A percentile compares a stretch with the other conserved stretches of the same genome.
Evolutionary conservation across 805 yeast genomes (phyloP).

Genomic region (Wickerhamomyces silvicola): DNA sequence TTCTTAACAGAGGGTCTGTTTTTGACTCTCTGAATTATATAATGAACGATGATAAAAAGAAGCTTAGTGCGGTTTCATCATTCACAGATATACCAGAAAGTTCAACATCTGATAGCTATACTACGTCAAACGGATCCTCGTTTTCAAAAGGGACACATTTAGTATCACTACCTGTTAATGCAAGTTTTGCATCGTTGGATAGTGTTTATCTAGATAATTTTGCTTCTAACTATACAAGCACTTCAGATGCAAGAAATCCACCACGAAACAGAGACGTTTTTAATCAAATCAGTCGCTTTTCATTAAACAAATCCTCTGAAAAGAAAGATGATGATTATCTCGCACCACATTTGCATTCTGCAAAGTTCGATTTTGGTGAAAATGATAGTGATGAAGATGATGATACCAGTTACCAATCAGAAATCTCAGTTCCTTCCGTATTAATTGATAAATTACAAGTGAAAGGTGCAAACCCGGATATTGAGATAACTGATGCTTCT

Average conservation of each 20-base stretch:
- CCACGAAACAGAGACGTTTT: constrained; percentile 3
- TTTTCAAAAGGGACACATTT: constrained; percentile 44
- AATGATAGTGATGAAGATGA: constrained; percentile 29
- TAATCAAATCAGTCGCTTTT: constrained; percentile 14
- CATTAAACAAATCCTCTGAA: constrained; percentile 11
- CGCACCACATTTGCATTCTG: constrained; percentile 13
- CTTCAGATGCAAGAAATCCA: constrained; percentile 13
- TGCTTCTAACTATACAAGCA: constrained; percentile 17
- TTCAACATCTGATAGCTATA: constrained; percentile 2
- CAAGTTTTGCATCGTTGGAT: constrained; percentile 74
- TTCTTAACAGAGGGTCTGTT: constrained; percentile 19
- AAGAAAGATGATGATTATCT: constrained; percentile 11
- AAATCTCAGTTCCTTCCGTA: no score
- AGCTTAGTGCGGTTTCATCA: constrained; percentile 6
- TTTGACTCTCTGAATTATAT: constrained; percentile 20
- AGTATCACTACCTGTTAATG: constrained; percentile 61
- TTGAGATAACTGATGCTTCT: no score
- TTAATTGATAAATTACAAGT: no score
- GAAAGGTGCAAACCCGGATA: no score
- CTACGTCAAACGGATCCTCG: constrained; percentile 21
- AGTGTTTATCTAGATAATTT: constrained; percentile 57
- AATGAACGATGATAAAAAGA: constrained; percentile 16
- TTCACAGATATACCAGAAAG: constrained; percentile 3
- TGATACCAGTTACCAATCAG: no score
- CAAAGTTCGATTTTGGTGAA: constrained; percentile 4